Conservation (phyloP, 345 rosid species). For the Gossypium ekmanianum region DNA sequence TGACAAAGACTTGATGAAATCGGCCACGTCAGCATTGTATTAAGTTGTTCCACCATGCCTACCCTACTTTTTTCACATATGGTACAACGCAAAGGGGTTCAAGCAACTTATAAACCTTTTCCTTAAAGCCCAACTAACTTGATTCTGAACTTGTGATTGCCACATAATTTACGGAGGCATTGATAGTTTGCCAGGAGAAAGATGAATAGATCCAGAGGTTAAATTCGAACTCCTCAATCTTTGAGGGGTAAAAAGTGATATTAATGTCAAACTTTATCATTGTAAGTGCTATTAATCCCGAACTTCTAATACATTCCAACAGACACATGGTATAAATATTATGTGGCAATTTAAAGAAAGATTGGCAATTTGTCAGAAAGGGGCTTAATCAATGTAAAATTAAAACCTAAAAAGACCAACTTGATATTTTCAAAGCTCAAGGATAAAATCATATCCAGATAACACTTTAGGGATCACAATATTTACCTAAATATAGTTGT, state of each 20-base stretch:
- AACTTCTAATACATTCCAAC: neutral
- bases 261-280: neutral
- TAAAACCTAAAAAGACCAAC: neutral
- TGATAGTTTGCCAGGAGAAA: neutral
- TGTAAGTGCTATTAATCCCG: neutral
- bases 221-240: neutral
- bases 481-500: neutral
- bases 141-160: neutral
- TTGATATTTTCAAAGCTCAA: neutral
- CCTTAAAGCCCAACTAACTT: neutral
- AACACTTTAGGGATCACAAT: neutral
- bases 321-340: neutral
- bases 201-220: neutral
- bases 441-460: neutral
- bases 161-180: neutral
- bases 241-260: neutral
- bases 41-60: neutral
- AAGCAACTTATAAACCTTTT: neutral
- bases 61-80: neutral
- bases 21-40: neutral
- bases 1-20: neutral
- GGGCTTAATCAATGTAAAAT: neutral
- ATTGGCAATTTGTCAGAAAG: neutral
- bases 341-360: neutral
- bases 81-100: neutral